phyloP scores from a whole-genome alignment of 208 protist species.

The Acanthamoeba castellanii region DNA sequence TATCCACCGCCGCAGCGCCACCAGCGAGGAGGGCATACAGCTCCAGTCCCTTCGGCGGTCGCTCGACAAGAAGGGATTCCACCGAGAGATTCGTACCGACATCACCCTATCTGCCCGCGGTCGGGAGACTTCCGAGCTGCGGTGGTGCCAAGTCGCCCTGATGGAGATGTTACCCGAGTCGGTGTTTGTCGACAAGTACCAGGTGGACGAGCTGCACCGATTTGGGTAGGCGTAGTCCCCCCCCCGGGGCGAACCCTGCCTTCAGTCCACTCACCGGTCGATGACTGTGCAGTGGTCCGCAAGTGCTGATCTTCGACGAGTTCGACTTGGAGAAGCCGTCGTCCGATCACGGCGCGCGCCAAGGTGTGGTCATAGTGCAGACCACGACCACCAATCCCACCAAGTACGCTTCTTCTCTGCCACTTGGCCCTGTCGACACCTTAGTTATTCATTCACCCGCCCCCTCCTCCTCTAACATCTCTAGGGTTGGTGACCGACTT shows the following conservation, averaged over 20 bases:
- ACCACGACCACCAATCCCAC: not conserved
- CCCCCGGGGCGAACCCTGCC: not conserved
- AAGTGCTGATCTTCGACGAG: conserved; percentile 20
- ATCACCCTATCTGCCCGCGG: not conserved
- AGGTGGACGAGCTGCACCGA: not conserved
- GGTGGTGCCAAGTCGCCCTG: not conserved
- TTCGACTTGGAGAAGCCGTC: conserved; percentile 30
- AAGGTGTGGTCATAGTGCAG: not conserved
- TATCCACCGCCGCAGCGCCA: not conserved
- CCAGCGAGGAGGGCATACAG: not conserved
- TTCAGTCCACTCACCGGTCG: not conserved
- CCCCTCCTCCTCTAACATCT: too few relatives aligned
- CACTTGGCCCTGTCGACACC: not conserved
- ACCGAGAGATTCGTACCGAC: not conserved
- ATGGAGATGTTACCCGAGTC: not conserved
- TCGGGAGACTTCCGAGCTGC: not conserved
- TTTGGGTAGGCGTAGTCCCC: not conserved
- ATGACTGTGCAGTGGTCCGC: not conserved
- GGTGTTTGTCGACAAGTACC: conserved; percentile 23
- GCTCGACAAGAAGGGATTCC: conserved; percentile 16
- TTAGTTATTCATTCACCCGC: too few relatives aligned
- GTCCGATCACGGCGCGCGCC: not conserved
- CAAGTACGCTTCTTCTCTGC: not conserved
- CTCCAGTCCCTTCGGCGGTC: not conserved
- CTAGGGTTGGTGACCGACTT: not conserved